Percentiles rank a stretch among this genome's conserved stretches.
Evolutionary conservation across 225 moss, liverwort and hornwort genomes (phyloP).

Genomic region (Sphagnum contortum): DNA sequence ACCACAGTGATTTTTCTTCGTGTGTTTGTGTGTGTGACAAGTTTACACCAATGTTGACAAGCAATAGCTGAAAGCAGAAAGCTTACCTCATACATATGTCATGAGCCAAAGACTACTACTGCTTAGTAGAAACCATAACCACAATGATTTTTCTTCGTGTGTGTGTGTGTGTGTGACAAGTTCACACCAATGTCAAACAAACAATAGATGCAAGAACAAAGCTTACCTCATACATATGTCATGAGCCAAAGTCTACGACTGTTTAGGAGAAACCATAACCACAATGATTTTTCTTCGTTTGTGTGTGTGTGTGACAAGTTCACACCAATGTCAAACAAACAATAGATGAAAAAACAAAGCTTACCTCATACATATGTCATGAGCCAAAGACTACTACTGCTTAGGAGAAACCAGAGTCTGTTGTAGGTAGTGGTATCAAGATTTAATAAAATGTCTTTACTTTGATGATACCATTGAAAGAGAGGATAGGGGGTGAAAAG

Average conservation of each 20-base stretch:
- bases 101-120: constrained; percentile 12
- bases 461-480: too few relatives aligned
- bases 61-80: background rate
- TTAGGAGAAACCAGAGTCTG: background rate
- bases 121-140: background rate
- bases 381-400: constrained; percentile 6
- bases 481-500: too few relatives aligned
- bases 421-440: too few relatives aligned
- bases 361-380: constrained; percentile 23
- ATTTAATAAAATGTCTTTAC: too few relatives aligned
- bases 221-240: constrained; percentile 7
- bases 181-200: too few relatives aligned
- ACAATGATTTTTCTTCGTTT: constrained; percentile 14
- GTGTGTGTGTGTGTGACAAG: too few relatives aligned
- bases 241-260: constrained; percentile 12
- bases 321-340: background rate
- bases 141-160: background rate
- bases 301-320: constrained; percentile 25
- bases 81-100: constrained; percentile 18
- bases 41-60: background rate
- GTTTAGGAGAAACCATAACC: background rate
- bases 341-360: background rate
- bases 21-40: constrained; percentile 27
- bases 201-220: too few relatives aligned
- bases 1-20: constrained; percentile 8